Percentiles rank a stretch among this genome's conserved stretches.
phyloP scores from a whole-genome alignment of 2,329 filamentous ascomycete genomes.

The Cercospora berteroae region DNA sequence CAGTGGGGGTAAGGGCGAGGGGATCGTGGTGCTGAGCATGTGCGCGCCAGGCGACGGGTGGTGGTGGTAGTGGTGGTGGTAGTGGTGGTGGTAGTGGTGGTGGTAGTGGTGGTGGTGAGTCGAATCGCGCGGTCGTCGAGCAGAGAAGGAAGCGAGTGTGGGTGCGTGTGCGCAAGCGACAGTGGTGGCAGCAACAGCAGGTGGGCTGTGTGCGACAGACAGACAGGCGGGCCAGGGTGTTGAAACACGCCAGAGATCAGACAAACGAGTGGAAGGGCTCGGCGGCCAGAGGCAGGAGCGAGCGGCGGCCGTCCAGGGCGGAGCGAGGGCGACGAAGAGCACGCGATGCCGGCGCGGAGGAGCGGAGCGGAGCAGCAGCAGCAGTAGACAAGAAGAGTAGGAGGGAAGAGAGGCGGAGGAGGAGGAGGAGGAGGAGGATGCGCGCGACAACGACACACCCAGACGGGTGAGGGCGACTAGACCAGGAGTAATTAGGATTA shows the following conservation, averaged over 20 bases:
- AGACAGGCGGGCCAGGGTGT: background rate
- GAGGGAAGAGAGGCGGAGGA: background rate
- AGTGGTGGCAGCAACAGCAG: background rate
- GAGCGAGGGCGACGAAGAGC: background rate
- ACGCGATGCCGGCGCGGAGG: background rate
- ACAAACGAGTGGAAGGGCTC: background rate
- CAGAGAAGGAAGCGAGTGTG: constrained; percentile 12
- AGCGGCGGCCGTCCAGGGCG: background rate
- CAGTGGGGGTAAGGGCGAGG: background rate
- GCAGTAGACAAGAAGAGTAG: background rate
- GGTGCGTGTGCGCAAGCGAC: constrained; percentile 5
- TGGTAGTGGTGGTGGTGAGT: background rate
- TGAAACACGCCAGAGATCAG: constrained; percentile 10
- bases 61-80: constrained; percentile 2
- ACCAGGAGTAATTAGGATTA: background rate
- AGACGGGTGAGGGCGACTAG: background rate
- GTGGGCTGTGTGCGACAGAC: background rate
- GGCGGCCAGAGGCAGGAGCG: background rate
- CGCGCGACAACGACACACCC: background rate
- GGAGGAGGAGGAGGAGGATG: background rate
- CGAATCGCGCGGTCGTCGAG: constrained; percentile 6
- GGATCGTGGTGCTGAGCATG: constrained; percentile 19
- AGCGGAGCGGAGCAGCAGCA: background rate
- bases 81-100: constrained; percentile 2
- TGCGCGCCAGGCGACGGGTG: constrained; percentile 13